phyloP scores from a whole-genome alignment of 805 yeast genomes.

The Hanseniaspora lachancei region DNA sequence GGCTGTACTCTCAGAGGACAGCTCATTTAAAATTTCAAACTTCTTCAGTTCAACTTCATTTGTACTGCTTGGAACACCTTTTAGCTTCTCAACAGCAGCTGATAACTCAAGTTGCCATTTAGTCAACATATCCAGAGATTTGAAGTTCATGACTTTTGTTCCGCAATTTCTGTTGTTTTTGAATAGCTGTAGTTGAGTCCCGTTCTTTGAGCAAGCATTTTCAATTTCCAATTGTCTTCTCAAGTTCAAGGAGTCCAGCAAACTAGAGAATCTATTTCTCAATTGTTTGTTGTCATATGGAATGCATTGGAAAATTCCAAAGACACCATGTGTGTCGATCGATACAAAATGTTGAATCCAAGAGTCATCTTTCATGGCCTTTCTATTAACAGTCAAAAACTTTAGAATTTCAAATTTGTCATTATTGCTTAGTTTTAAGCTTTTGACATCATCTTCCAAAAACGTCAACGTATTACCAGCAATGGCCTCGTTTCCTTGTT shows the following conservation, averaged over 20 bases:
- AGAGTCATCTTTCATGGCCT: neutral
- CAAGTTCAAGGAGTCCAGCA: slow-evolving; percentile 56
- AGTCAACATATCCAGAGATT: slow-evolving; percentile 45
- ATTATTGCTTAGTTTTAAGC: neutral
- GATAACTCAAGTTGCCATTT: slow-evolving; percentile 69
- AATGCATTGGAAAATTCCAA: slow-evolving; percentile 41
- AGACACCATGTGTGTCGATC: slow-evolving; percentile 29
- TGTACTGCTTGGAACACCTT: slow-evolving; percentile 19
- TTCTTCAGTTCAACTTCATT: neutral
- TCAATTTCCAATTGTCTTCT: slow-evolving; percentile 69
- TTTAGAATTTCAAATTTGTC: slow-evolving; percentile 2
- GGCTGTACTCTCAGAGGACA: neutral
- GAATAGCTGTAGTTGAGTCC: neutral
- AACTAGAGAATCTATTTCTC: slow-evolving; percentile 45
- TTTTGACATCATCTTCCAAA: neutral
- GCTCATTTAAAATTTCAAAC: neutral
- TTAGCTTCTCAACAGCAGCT: slow-evolving; percentile 59
- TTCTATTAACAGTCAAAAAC: neutral
- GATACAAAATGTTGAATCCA: slow-evolving; percentile 7
- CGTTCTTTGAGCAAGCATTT: slow-evolving; percentile 14
- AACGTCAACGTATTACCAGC: neutral
- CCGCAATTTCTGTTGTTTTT: neutral
- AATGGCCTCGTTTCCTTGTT: neutral
- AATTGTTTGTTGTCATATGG: slow-evolving; percentile 36
- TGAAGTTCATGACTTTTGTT: neutral